phyloP scores from a whole-genome alignment of 1,139 yeast species.

The Spathaspora sp. region DNA sequence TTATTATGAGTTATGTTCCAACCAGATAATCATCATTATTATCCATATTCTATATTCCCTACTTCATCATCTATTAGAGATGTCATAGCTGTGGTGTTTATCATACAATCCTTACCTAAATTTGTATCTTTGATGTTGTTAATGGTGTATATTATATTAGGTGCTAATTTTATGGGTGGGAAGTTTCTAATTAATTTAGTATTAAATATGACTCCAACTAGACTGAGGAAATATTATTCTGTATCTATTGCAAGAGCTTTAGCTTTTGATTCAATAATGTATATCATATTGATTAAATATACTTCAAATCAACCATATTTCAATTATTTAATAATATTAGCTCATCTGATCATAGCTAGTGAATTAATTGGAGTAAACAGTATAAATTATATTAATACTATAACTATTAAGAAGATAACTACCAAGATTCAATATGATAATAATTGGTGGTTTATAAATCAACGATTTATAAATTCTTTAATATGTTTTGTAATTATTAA shows the following conservation, averaged over 20 bases:
- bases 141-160: conserved; percentile 39
- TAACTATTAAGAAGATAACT: conserved; percentile 17
- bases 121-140: conserved; percentile 39
- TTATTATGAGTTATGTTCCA: neutral
- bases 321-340: conserved; percentile 42
- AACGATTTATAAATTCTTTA: conserved; percentile 25
- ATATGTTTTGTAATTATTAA: conserved; percentile 31
- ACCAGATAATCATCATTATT: conserved; percentile 6
- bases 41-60: conserved; percentile 12
- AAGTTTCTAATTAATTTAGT: conserved; percentile 34
- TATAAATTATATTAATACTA: conserved; percentile 16
- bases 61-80: conserved; percentile 36
- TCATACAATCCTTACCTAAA: conserved; percentile 42
- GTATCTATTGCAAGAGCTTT: conserved; percentile 12
- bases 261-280: conserved; percentile 30
- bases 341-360: conserved; percentile 52
- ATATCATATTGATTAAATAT: conserved; percentile 27
- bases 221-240: neutral
- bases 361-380: conserved; percentile 44
- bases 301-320: conserved; percentile 32
- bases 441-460: conserved; percentile 18
- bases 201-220: conserved; percentile 3
- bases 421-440: conserved; percentile 19
- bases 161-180: conserved; percentile 44
- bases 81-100: conserved; percentile 41